Evolutionary conservation across 352 stramenopile genomes (phyloP).

Genomic region (Thalassiosira hispida): DNA sequence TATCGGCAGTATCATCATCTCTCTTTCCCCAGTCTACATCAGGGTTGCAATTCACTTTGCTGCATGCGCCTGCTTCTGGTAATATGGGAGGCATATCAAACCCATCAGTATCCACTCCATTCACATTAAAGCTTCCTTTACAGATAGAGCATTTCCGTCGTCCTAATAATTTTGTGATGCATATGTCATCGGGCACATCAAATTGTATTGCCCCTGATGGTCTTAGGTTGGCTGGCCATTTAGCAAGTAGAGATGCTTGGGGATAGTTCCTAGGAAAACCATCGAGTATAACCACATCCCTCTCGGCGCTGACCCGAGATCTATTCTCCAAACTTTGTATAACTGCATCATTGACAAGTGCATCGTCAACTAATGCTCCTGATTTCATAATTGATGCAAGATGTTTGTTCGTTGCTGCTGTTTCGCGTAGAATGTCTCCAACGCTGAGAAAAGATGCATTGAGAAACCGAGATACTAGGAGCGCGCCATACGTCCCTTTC

Average conservation of each 20-base stretch:
- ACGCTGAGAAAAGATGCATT: constrained; percentile 63
- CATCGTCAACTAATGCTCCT: constrained; percentile 68
- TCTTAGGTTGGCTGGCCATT: constrained; percentile 52
- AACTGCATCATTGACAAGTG: constrained; percentile 59
- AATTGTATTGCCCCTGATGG: constrained; percentile 65
- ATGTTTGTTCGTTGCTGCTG: constrained; percentile 32
- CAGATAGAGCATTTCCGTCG: constrained; percentile 72
- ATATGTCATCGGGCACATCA: constrained; percentile 76
- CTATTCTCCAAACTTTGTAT: constrained; percentile 32
- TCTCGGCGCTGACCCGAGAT: neutral
- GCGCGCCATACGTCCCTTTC: constrained; percentile 76
- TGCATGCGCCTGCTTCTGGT: constrained; percentile 44
- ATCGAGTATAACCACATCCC: constrained; percentile 66
- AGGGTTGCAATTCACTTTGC: constrained; percentile 41
- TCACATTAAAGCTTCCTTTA: constrained; percentile 68
- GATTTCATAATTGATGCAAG: constrained; percentile 47
- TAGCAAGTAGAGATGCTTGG: constrained; percentile 67
- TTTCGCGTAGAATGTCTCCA: constrained; percentile 66
- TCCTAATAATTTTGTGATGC: constrained; percentile 75
- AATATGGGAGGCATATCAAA: constrained; percentile 75
- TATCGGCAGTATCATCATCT: constrained; percentile 72
- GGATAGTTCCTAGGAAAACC: constrained; percentile 74
- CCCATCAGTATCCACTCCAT: constrained; percentile 62
- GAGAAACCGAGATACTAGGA: constrained; percentile 61
- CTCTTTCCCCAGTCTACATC: constrained; percentile 60